Evolutionary conservation across 208 protist genomes (phyloP), one percentile per base, ranked within the genome.

Genomic region (Leishmania arabica): DNA sequence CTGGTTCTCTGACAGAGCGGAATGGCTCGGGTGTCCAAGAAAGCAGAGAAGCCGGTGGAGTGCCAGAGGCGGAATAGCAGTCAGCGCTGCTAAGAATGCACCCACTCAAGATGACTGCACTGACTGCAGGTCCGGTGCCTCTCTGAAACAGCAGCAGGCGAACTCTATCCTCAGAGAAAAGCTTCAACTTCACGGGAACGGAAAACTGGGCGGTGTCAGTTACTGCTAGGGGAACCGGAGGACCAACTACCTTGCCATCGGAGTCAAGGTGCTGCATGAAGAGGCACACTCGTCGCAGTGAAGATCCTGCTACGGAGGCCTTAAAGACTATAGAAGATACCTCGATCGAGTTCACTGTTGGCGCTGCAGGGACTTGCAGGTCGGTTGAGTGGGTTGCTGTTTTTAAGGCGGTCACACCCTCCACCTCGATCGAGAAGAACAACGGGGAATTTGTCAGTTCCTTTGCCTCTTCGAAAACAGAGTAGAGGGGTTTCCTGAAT

Each of bases 21-120:
- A 85, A 78, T 1, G 77, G 37, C 2, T 73, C 77, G 2, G 82
- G 82, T 27, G 15, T 78, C 82, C 82, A 85, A 49, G 82, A 74
- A 24, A 69, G 24, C 21, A 85, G 31, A 13, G 82, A 77, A n/a
- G 65, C 70, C 11, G 56, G 49, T 21, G 70, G 31, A 0, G 60
- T 62, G 45, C 7, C n/a, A 13, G 82, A 65, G 0, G 21, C 11
- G 31, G 74, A 72, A 42, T 70, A 85, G 40, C 56, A 62, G 21
- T 80, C 69, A 3, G 56, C 24, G 27, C 45, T 78, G 9, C 73
- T 45, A 24, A 80, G 49, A 66, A 81, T 53, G 60, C 68, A 85
- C 1, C 82, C 82, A 19, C 75, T 78, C 31, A 85, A 56, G 3
- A 54, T 66, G 34, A 85, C 27, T 40, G 81, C 82, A 58, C 47